Evolutionary conservation across 1,284 basidiomycete species (phyloP), one percentile per base, ranked within the genome.

Genomic region (Irpex lacteus): DNA sequence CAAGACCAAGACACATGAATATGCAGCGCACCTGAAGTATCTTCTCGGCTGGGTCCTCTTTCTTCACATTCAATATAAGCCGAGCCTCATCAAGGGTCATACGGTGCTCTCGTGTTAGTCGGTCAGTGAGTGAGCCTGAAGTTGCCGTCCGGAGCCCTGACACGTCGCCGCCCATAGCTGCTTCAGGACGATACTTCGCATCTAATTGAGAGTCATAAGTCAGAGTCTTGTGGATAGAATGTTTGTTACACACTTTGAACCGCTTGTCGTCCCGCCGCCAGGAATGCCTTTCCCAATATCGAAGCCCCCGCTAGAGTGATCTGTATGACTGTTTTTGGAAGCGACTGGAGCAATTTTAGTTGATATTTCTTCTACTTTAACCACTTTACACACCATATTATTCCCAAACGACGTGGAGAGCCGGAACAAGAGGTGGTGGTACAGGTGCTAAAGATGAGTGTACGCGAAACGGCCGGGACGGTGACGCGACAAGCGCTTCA

Each of bases 61-160:
- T 87, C 78, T 96, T 98, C 52, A 90, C 81, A 75, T 99, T 98
- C 69, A 99, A 80, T 73, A 99, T 96, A 66, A 98, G 80, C 70
- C 91, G 90, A 26, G 98, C 98, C 80, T 99, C 98, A 69, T 99
- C 97, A 68, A 98, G 73, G 19, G 95, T 96, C 96, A 99, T 98
- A 55, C 91, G 87, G 73, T 96, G 90, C 69, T 92, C 86, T 66
- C 92, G 84, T 61, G 93, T 93, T 60, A 95, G 77, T 69, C 84
- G 85, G 81, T 95, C 92, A 13, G 91, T 89, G 18, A 81, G 68
- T 47, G 89, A 91, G 62, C 87, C 86, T 50, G 91, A 89, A 13
- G 82, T 91, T 9, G 93, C 90, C 67, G 89, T 82, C 63, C 87
- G 85, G 15, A 94, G 84, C 57, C 92, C 92, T 15, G 85, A 84